Base-by-base conservation (phyloP, 2,329 filamentous ascomycete species). In the Fusarium neocosmosporiellum region DNA sequence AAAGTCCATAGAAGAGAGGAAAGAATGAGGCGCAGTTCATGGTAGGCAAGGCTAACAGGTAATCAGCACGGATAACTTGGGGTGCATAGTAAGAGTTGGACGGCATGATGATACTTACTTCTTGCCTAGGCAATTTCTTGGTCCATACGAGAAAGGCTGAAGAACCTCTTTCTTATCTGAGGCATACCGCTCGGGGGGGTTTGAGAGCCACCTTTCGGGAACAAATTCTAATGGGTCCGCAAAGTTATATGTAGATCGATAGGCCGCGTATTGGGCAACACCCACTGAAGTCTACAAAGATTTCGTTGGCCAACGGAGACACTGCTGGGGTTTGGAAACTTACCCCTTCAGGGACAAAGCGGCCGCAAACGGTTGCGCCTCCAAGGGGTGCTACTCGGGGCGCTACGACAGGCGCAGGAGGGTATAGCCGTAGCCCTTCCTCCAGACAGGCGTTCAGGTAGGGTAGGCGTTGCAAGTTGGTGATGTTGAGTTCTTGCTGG, bases 371-470 rank as follows among this genome's bases (percentile, higher is more conserved):
- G 22, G 53, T 57, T 27, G 36, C 61, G 48, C 37, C 61, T 11
- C 48, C 24, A 18, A 3, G 20, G 22, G 36, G 61, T 9, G 48
- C 14, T 46, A 27, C 37, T 24, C 33, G 36, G 37, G 39, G 33
- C 6, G 14, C 53, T 8, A 41, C 27, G n/a, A 57, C 36, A 5
- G 61, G 53, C n/a, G 39, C 39, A 16, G 39, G 61, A 20, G 61
- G 29, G n/a, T 63, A 39, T 7, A 55, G 41, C 8, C 60, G 24
- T 14, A 63, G 39, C 13, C 24, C 60, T n/a, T 57, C 60, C 39
- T 57, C 50, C 7, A 63, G 36, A 43, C 34, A 63, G 4, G 50
- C 36, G 31, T 54, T 63, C 18, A 63, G 48, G 18, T 57, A 55
- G 18, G 53, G 37, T 16, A 36, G 50, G 20, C 50, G 18, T 46